Evolutionary conservation across 495 filamentous ascomycete genomes (phyloP), one percentile per base, ranked within the genome.

Genomic region (Penicillium longicatenatum): DNA sequence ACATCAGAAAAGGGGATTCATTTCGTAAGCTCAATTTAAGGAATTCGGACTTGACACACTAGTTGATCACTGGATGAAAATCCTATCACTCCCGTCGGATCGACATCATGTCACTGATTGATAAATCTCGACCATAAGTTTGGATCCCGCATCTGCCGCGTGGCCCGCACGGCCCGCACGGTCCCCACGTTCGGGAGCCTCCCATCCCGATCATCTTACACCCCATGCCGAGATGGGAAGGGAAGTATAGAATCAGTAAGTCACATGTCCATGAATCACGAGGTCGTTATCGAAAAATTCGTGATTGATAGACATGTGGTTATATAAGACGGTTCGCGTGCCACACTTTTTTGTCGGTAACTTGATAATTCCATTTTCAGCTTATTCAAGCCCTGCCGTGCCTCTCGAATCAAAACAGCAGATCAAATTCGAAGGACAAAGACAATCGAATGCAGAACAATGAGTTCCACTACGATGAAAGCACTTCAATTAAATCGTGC

Each of bases 111-210:
- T 24, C 19, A 33, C 20, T 49, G 58, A 61, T 61, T 61, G 53
- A 61, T 61, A 57, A 57, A 16, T 16, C n/a, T 17, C 7, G 16
- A 29, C 10, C 6, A 10, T 20, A n/a, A n/a, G 21, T 22, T 20
- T 17, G 41, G 17, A 46, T 22, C 43, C 43, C 44, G 24, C 0
- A 20, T 43, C 17, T 46, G 1, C 59, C 54, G 45, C 45, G 20
- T 26, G 55, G 39, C 21, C 55, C 60, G 55, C 55, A n/a, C 55
- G 60, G 45, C 26, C 60, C 60, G 60, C 60, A 37, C 51, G 60
- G 54, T 24, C 26, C 55, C 10, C 8, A n/a, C 17, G 31, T n/a
- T 7, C 26, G 29, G 47, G 1, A 16, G 9, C n/a, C 14, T 31
- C 8, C 47, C n/a, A 35, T 51, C 31, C 48, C 33, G 22, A 31